phyloP scores from a whole-genome alignment of 2,329 filamentous ascomycete species.

The Claviceps sp. region DNA sequence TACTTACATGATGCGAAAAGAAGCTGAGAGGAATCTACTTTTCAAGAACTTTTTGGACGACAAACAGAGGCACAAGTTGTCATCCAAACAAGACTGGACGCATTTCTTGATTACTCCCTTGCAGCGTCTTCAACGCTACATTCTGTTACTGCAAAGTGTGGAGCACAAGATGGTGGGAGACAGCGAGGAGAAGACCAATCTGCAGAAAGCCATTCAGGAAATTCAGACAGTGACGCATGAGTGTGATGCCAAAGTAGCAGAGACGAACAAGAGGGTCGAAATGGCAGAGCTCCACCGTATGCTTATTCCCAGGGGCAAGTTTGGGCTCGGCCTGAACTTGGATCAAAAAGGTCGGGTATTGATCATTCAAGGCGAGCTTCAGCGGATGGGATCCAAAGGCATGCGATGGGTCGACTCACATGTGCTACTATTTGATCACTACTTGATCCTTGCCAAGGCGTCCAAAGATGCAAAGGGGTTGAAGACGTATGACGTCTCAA shows the following conservation, averaged over 20 bases:
- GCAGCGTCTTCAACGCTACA: constrained; percentile 81
- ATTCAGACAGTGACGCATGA: constrained; percentile 81
- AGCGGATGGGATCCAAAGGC: constrained; percentile 74
- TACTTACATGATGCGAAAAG: constrained; percentile 68
- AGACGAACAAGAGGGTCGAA: constrained; percentile 82
- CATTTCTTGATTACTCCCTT: constrained; percentile 90
- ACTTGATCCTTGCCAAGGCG: constrained; percentile 79
- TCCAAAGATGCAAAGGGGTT: constrained; percentile 55
- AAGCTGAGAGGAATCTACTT: constrained; percentile 69
- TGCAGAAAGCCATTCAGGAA: constrained; percentile 76
- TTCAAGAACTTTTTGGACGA: constrained; percentile 80
- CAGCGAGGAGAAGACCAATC: constrained; percentile 77
- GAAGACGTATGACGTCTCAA: constrained; percentile 89
- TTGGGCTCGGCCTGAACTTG: constrained; percentile 80
- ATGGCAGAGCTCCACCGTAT: constrained; percentile 74
- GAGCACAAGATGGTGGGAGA: constrained; percentile 73
- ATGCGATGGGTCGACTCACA: constrained; percentile 93
- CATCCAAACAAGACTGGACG: constrained; percentile 79
- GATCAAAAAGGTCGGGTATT: constrained; percentile 89
- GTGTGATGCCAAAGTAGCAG: constrained; percentile 83
- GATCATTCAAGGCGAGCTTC: constrained; percentile 77
- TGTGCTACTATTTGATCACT: constrained; percentile 90
- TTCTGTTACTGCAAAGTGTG: constrained; percentile 68
- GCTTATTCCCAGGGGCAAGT: constrained; percentile 72
- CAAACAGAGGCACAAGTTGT: constrained; percentile 63